phyloP scores from a whole-genome alignment of 768 basidiomycete species.

The Tricholoma sp. region DNA sequence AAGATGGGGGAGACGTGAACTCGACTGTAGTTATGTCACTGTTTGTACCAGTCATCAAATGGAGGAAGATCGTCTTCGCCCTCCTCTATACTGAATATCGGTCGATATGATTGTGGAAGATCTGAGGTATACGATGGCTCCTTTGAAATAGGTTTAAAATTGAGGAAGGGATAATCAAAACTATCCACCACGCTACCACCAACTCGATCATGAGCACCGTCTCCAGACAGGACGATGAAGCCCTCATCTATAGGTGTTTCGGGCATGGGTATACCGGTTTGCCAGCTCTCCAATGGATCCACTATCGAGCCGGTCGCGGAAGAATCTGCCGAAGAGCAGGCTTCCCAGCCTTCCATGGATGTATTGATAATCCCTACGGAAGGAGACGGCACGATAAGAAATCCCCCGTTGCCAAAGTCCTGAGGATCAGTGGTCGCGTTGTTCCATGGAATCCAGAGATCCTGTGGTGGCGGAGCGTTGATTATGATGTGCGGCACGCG shows the following conservation, averaged over 20 bases:
- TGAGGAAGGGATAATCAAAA: neutral
- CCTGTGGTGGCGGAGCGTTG: conserved; percentile 31
- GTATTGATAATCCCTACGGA: conserved; percentile 22
- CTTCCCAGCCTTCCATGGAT: neutral
- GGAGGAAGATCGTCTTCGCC: conserved; percentile 37
- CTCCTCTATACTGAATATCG: conserved; percentile 24
- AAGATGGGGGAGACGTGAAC: neutral
- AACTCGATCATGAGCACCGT: conserved; percentile 3
- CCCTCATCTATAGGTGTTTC: conserved; percentile 22
- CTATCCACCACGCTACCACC: conserved; percentile 2
- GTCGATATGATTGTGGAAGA: conserved; percentile 12
- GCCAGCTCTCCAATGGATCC: conserved; percentile 13
- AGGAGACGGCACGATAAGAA: conserved; percentile 26
- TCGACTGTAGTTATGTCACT: neutral
- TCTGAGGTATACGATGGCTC: conserved; percentile 4
- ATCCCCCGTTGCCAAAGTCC: conserved; percentile 29
- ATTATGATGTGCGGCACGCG: conserved; percentile 43
- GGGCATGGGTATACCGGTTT: conserved; percentile 16
- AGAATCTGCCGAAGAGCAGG: neutral
- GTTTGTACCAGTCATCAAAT: conserved; percentile 37
- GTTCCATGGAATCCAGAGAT: conserved; percentile 31
- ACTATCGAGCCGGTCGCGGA: neutral
- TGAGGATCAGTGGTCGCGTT: conserved; percentile 32
- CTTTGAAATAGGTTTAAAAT: neutral
- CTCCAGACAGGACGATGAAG: conserved; percentile 7